A percentile compares a stretch with the other conserved stretches of the same genome.
These are phyloP conservation scores for Naganishia albida DNA, from an alignment of 1,284 basidiomycete species.

Conservation along the genomic window DNA sequence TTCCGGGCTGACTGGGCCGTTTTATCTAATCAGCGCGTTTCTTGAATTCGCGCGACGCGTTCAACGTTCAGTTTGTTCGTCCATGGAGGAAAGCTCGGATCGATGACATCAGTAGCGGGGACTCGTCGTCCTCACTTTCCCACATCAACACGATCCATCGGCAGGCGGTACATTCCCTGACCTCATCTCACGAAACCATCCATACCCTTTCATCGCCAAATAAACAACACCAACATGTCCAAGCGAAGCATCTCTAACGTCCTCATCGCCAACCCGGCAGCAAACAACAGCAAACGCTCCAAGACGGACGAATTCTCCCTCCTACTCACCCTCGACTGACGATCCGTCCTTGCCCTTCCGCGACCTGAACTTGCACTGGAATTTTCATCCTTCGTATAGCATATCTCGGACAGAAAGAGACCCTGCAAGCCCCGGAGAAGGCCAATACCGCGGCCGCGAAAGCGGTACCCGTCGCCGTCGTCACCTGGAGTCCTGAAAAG, in stretches of 20 bases:
- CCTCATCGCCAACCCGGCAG: not conserved
- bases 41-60: not conserved
- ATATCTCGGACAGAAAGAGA: not conserved
- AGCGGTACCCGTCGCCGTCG: not conserved
- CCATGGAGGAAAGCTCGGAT: not conserved
- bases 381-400: not conserved
- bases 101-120: not conserved
- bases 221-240: conserved; percentile 1
- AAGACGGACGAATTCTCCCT: not conserved
- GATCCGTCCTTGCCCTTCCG: not conserved
- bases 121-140: too few relatives aligned
- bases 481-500: conserved; percentile 1
- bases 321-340: not conserved
- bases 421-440: not conserved
- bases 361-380: conserved; percentile 6
- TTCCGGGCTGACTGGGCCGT: too few relatives aligned
- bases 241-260: conserved; percentile 1
- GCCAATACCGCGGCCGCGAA: not conserved
- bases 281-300: conserved; percentile 4
- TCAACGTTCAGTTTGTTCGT: not conserved
- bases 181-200: too few relatives aligned
- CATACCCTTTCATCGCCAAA: not conserved
- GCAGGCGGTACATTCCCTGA: too few relatives aligned
- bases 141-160: too few relatives aligned
- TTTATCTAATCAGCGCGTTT: not conserved